Evolutionary conservation across 2,329 filamentous ascomycete genomes (phyloP), one percentile per base, ranked within the genome.

Genomic region (Colletotrichum higginsianum): DNA sequence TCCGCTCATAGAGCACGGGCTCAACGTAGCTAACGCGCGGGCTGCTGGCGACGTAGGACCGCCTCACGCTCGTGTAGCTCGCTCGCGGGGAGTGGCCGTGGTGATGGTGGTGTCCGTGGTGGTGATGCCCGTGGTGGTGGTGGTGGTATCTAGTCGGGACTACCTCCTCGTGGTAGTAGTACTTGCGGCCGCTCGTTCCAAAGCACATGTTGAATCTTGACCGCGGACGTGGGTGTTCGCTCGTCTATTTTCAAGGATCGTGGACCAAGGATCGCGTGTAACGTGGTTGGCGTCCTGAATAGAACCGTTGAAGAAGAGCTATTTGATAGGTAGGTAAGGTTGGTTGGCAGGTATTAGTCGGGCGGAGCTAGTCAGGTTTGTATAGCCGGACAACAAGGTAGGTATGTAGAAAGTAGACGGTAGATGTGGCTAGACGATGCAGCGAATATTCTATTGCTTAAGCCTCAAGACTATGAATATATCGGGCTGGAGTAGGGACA

Each of bases 161-260:
- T 74, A 85, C 82, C 75, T 89, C 86, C 80, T 89, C 85, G 77
- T 84, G 84, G 78, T 89, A 88, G 82, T 89, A 89, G 81, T 89
- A 87, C 57, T 83, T 83, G 83, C 70, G 83, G 80, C 52, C 60
- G 53, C 61, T 42, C 66, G 80, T 74, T 57, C 80, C 77, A 82
- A 89, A 87, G 77, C 87, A 89, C 87, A 89, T 89, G 30, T 77
- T 84, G 78, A 61, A 73, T 38, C 35, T 38, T 38, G 35, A 11
- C 2, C 9, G 35, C 9, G 66, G 42, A 47, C 53, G 23, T 49
- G 40, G 40, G 61, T n/a, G 38, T 56, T 23, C 13, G n/a, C 26
- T 56, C 35, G 26, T n/a, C 13, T 26, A 23, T 40, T 11, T 11
- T 38, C 26, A 23, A 30, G 42, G 35, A 30, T 46, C 21, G 52